phyloP scores from a whole-genome alignment of 768 basidiomycete genomes.

The Harrya chromipes region DNA sequence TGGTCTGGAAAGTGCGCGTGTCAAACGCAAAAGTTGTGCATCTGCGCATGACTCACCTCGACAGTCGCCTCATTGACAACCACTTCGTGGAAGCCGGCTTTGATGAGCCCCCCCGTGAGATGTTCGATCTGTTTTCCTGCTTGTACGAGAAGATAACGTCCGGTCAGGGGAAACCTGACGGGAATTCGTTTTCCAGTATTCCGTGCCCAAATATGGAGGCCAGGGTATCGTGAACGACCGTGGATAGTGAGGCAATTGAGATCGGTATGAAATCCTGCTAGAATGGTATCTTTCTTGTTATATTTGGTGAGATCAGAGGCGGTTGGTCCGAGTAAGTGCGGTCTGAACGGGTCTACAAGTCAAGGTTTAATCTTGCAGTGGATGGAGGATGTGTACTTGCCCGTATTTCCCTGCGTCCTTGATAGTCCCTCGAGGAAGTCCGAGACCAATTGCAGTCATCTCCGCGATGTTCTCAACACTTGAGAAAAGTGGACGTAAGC shows the following conservation, averaged over 20 bases:
- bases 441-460: slow-evolving; percentile 86
- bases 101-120: slow-evolving; percentile 77
- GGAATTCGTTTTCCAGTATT: slow-evolving; percentile 89
- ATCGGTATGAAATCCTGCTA: slow-evolving; percentile 94
- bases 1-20: slow-evolving; percentile 41
- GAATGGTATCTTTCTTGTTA: slow-evolving; percentile 73
- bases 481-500: slow-evolving; percentile 2
- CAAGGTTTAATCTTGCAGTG: background rate
- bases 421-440: slow-evolving; percentile 65
- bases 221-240: slow-evolving; percentile 82
- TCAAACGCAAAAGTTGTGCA: background rate
- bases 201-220: slow-evolving; percentile 91
- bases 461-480: slow-evolving; percentile 86
- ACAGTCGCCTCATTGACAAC: slow-evolving; percentile 83
- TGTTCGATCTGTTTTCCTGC: slow-evolving; percentile 96
- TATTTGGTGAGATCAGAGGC: slow-evolving; percentile 87
- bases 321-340: slow-evolving; percentile 90
- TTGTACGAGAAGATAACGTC: slow-evolving; percentile 83
- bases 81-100: slow-evolving; percentile 94
- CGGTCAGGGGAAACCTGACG: slow-evolving; percentile 80
- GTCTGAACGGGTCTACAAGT: slow-evolving; percentile 37
- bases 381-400: slow-evolving; percentile 36
- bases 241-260: slow-evolving; percentile 94
- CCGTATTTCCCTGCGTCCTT: slow-evolving; percentile 82
- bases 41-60: slow-evolving; percentile 41